Evolutionary conservation across 805 yeast genomes (phyloP), one percentile per base, ranked within the genome.

Genomic region (Scheffersomyces stipitis): DNA sequence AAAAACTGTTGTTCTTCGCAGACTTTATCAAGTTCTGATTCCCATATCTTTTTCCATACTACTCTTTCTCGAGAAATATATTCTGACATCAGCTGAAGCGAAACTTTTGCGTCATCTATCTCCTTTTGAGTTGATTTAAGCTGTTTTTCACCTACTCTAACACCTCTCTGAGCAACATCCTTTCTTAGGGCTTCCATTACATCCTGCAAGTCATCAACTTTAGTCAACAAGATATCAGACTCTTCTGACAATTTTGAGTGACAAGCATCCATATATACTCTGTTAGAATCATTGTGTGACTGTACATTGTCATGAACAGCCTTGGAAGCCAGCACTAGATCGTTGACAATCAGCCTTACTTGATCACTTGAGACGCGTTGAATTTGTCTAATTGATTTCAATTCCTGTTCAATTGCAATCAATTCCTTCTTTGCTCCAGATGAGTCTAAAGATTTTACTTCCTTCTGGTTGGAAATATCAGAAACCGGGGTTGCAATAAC

Each of bases 1-100:
- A 90, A 80, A 58, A 88, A 88, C 47, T 91, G 95, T 58, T 93
- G 98, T 53, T 90, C 97, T 52, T 88, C 96, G 46, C 96, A 84
- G 10, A 93, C 91, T 26, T 83, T 82, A 42, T 88, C 93, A 38
- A 93, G 73, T 54, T 89, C 96, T 4, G 82, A 68, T 55, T 90
- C 96, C 97, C 99, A 91, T 6, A 87, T 82, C 47, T 78, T 78
- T 54, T 86, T 86, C 96, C 98, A 89, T 22, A 78, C 80, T 5
- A 89, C 82, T 46, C 85, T 85, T 54, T 89, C 98, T 4, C 69
- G 66, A 1, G 60, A 51, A 27, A 93, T 81, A 51, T 78, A 88
- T 4, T 62, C 63, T n/a, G 74, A 70, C 73, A 89, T 75, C 2
- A 60, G 60, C 1, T 59, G 59, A 29, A 91, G 68, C 13, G 75